phyloP scores from a whole-genome alignment of 2,329 filamentous ascomycete species.

The Cordyceps tenuipes region DNA sequence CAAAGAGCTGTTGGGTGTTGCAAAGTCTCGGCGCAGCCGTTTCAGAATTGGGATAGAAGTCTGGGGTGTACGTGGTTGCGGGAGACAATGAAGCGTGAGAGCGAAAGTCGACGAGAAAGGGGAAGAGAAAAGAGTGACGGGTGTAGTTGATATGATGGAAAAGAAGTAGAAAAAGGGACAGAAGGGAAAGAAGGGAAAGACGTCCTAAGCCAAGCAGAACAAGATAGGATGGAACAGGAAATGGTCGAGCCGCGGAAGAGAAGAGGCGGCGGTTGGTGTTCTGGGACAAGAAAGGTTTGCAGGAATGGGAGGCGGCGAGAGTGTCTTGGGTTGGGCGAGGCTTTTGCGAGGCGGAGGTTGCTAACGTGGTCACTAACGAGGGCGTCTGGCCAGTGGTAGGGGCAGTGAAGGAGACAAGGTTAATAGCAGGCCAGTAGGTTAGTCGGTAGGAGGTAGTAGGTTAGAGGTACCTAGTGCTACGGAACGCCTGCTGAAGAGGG shows the following conservation, averaged over 20 bases:
- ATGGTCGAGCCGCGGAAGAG: not conserved
- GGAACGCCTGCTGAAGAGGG: no score
- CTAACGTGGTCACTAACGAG: not conserved
- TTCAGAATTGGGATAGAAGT: constrained; percentile 10
- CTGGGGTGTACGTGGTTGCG: not conserved
- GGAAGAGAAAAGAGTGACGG: constrained; percentile 6
- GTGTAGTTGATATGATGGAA: not conserved
- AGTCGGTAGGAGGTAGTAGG: no score
- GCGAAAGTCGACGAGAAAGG: not conserved
- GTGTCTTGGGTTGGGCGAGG: constrained; percentile 5
- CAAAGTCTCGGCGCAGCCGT: constrained; percentile 10
- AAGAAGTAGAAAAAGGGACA: not conserved
- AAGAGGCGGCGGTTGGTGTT: constrained; percentile 6
- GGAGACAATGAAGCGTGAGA: not conserved
- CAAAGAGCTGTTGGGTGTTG: not conserved
- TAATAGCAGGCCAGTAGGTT: no score
- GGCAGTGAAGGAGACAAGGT: not conserved
- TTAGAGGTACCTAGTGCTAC: no score
- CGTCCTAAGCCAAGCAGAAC: not conserved
- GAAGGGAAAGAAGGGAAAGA: not conserved
- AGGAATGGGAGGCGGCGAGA: constrained; percentile 5
- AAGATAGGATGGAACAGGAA: not conserved
- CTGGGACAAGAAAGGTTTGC: constrained; percentile 1
- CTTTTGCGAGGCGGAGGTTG: not conserved
- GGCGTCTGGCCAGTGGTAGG: not conserved